Percentiles rank a stretch among this genome's conserved stretches.
Conservation (phyloP, 2,329 filamentous ascomycete genomes). For the Paecilomyces niveus region DNA sequence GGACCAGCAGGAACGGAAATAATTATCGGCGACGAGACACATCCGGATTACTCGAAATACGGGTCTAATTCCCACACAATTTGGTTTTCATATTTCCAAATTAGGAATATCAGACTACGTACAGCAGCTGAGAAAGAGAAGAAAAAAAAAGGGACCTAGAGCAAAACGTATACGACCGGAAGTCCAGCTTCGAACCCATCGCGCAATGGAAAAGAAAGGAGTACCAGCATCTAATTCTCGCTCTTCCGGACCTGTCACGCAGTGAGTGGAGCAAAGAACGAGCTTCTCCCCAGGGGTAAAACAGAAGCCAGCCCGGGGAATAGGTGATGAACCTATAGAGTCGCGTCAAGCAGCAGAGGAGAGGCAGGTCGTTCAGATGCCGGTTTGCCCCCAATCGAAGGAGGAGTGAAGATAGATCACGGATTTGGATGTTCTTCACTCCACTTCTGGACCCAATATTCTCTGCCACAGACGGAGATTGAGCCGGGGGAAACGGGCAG, state of each 20-base stretch:
- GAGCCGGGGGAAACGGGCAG: slow-evolving; percentile 9
- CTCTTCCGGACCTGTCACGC: slow-evolving; percentile 17
- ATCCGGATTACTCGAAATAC: not conserved
- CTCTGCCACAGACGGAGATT: slow-evolving; percentile 20
- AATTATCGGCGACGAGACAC: not conserved
- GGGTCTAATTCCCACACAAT: not conserved
- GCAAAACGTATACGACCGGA: slow-evolving; percentile 4
- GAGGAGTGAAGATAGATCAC: slow-evolving; percentile 8
- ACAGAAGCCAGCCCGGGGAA: slow-evolving; percentile 41
- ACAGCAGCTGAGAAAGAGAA: slow-evolving; percentile 6
- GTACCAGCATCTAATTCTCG: slow-evolving; percentile 47
- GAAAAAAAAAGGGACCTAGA: slow-evolving; percentile 6
- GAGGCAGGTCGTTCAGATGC: slow-evolving; percentile 8
- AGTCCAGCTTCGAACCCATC: not conserved
- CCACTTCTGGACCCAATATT: slow-evolving; percentile 16
- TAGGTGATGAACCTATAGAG: slow-evolving; percentile 50
- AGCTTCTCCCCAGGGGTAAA: slow-evolving; percentile 29
- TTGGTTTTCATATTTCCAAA: slow-evolving; percentile 8
- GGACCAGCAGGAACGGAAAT: not conserved
- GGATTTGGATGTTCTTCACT: slow-evolving; percentile 29
- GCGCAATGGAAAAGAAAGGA: slow-evolving; percentile 1
- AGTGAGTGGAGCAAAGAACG: slow-evolving; percentile 18
- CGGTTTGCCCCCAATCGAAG: slow-evolving; percentile 1
- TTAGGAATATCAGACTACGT: slow-evolving; percentile 17
- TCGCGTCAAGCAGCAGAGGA: slow-evolving; percentile 9